Evolutionary conservation across 345 rosid genomes (phyloP), one percentile per base, ranked within the genome.

Genomic region (Arabis hirsuta): DNA sequence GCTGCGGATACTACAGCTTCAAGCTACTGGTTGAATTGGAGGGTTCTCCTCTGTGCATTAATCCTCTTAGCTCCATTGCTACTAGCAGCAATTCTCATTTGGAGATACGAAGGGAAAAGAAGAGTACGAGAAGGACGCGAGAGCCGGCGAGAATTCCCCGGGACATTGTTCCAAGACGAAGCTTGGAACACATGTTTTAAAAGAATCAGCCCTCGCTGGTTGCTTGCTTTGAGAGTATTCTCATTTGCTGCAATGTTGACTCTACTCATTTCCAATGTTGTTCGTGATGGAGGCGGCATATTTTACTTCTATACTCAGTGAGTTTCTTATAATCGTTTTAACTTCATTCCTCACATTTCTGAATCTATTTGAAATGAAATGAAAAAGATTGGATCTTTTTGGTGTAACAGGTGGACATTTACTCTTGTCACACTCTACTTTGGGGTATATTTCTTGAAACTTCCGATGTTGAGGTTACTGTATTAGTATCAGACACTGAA

Each of bases 231-330:
- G 57, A 79, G 98, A 73, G 76, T 90, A 55, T 58, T 81, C 67
- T 85, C 90, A 27, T 90, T 95, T 63, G 52, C 42, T 34, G 67
- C 86, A 32, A 84, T 95, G 70, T 76, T 83, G 48, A 39, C 85
- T 13, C 76, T 91, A 62, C 81, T 95, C 73, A 59, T 79, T 29
- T 73, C 83, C 20, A 81, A 87, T 71, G 76, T 79, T 34, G 73
- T 82, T 5, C 63, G 76, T 13, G 88, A 86, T 71, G 96, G 98
- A 67, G 73, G 64, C 16, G 96, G 90, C 75, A 81, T 91, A 67
- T 91, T 95, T 67, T 90, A 75, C 86, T 95, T 87, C 71, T 95
- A 95, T 58, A 95, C 98, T 62, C 90, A 95, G 99, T 95, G 82
- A 87, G 97, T 84, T 63, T 29, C 24, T 76, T 34, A 16, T 16